These are phyloP conservation scores for Stygiomarasmius scandens DNA, from an alignment of 1,284 basidiomycete species.

Conservation along the genomic window DNA sequence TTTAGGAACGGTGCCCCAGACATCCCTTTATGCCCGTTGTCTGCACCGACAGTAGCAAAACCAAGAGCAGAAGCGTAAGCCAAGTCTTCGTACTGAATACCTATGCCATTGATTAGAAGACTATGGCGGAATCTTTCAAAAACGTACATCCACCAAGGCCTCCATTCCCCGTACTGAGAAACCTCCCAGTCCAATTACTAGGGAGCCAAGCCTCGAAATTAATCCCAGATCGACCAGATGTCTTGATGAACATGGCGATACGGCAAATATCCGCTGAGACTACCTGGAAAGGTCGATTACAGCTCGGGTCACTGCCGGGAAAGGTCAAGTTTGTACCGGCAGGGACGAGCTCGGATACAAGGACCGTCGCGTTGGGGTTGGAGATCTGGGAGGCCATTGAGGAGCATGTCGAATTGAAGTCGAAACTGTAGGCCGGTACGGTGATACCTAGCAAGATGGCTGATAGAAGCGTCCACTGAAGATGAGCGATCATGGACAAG, in stretches of 20 bases:
- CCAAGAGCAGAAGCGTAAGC: constrained; percentile 12
- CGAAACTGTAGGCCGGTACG: background rate
- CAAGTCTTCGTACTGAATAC: constrained; percentile 14
- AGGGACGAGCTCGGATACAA: background rate
- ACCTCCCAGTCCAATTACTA: constrained; percentile 14
- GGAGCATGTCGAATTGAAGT: constrained; percentile 3
- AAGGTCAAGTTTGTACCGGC: constrained; percentile 10
- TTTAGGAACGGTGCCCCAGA: constrained; percentile 16
- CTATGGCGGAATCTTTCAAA: background rate
- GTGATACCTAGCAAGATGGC: no score
- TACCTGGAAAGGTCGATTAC: background rate
- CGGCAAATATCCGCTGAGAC: constrained; percentile 11
- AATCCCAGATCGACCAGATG: constrained; percentile 5
- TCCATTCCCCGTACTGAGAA: constrained; percentile 14
- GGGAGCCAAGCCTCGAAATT: constrained; percentile 16
- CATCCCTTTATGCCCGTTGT: constrained; percentile 23
- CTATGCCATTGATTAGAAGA: background rate
- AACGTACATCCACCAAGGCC: constrained; percentile 14
- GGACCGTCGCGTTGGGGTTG: background rate
- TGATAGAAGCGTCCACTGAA: no score
- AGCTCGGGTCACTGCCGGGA: constrained; percentile 5
- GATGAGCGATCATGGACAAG: no score
- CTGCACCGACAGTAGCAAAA: constrained; percentile 17
- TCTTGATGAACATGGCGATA: constrained; percentile 8
- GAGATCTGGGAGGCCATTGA: background rate